phyloP scores from a whole-genome alignment of 2,329 filamentous ascomycete species.

The Ophiobolus disseminans region DNA sequence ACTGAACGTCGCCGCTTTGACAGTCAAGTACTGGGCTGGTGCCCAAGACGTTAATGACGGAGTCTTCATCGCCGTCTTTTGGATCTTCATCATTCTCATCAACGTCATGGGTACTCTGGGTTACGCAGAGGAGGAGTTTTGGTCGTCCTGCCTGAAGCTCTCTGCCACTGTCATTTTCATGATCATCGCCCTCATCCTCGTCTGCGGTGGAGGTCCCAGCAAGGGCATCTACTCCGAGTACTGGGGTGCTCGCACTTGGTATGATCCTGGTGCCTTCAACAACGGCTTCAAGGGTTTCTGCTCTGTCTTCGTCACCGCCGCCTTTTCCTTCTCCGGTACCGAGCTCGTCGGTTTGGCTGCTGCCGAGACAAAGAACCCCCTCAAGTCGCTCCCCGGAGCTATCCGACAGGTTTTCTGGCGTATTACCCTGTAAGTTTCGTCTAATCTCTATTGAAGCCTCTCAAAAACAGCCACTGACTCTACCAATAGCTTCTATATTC shows the following conservation, averaged over 20 bases:
- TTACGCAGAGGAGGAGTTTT: slow-evolving; percentile 53
- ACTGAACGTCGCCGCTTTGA: slow-evolving; percentile 48
- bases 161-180: slow-evolving; percentile 48
- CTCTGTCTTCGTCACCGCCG: slow-evolving; percentile 68
- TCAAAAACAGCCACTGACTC: too few species aligned
- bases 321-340: slow-evolving; percentile 68
- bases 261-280: slow-evolving; percentile 59
- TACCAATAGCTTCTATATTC: slow-evolving; percentile 51
- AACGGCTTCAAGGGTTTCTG: slow-evolving; percentile 71
- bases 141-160: slow-evolving; percentile 47
- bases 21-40: slow-evolving; percentile 47
- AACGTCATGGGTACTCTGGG: slow-evolving; percentile 50
- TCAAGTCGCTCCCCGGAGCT: slow-evolving; percentile 55
- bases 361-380: slow-evolving; percentile 64
- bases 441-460: too few species aligned
- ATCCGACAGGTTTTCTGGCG: slow-evolving; percentile 58
- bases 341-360: slow-evolving; percentile 68
- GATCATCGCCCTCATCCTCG: slow-evolving; percentile 60
- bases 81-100: slow-evolving; percentile 46
- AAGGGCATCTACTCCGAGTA: slow-evolving; percentile 57
- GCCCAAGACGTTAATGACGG: slow-evolving; percentile 24
- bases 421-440: slow-evolving; percentile 45
- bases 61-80: slow-evolving; percentile 51
- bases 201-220: slow-evolving; percentile 62
- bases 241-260: slow-evolving; percentile 68